Conservation (phyloP, 495 filamentous ascomycete genomes). For the Bacidia rubella region DNA sequence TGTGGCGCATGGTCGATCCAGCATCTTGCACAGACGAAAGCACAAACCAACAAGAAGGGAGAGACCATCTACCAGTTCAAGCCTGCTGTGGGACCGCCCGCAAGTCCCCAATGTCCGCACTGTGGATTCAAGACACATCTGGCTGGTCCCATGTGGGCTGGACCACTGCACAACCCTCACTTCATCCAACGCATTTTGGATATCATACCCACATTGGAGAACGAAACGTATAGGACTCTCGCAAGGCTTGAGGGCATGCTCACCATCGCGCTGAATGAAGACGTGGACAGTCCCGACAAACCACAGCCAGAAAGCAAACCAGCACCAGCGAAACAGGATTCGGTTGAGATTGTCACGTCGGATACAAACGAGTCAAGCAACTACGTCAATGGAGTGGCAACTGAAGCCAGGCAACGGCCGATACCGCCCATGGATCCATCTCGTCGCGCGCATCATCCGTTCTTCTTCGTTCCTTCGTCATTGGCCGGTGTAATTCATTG, state of each 20-base stretch:
- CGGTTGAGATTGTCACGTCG: neutral
- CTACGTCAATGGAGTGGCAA: constrained; percentile 11
- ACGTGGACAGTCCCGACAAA: constrained; percentile 17
- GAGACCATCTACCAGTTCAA: constrained; percentile 59
- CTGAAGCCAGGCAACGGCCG: constrained; percentile 14
- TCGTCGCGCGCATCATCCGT: constrained; percentile 55
- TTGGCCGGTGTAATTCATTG: constrained; percentile 66
- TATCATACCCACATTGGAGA: constrained; percentile 45
- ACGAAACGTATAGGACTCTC: constrained; percentile 59
- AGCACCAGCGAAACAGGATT: constrained; percentile 7
- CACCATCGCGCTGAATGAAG: constrained; percentile 68
- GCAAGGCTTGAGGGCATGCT: constrained; percentile 84
- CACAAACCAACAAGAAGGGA: constrained; percentile 53
- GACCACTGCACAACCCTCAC: constrained; percentile 66
- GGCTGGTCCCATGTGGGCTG: constrained; percentile 87
- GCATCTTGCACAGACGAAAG: constrained; percentile 50
- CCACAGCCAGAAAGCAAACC: constrained; percentile 5
- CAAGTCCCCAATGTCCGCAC: constrained; percentile 53
- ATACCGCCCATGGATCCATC: constrained; percentile 37
- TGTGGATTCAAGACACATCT: constrained; percentile 80
- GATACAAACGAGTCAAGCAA: constrained; percentile 2
- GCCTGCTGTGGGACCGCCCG: constrained; percentile 52
- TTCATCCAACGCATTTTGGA: constrained; percentile 69
- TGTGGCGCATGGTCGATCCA: constrained; percentile 83
- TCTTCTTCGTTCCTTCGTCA: constrained; percentile 66